Percentiles rank a stretch among this genome's conserved stretches.
phyloP scores from a whole-genome alignment of 2,329 filamentous ascomycete species.

The Aspergillus spinulosporus region DNA sequence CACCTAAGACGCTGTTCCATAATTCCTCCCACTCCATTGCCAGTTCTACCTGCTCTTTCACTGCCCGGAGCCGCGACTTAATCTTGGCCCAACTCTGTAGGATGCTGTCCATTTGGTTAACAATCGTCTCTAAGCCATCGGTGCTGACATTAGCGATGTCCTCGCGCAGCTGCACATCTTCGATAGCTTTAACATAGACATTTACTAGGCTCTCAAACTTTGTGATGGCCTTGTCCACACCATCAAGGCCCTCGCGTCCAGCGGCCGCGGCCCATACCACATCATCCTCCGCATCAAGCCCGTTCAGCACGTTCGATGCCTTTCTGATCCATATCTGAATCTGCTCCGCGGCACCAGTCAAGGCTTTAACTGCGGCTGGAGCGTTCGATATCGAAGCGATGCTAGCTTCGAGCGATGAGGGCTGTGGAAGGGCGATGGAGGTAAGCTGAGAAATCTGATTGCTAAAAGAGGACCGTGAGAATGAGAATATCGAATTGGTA shows the following conservation, averaged over 20 bases:
- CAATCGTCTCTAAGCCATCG: slow-evolving; percentile 71
- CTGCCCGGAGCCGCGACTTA: slow-evolving; percentile 70
- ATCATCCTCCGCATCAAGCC: slow-evolving; percentile 91
- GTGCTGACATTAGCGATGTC: slow-evolving; percentile 73
- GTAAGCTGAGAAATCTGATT: slow-evolving; percentile 92
- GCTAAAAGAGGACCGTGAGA: slow-evolving; percentile 88
- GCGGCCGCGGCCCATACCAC: slow-evolving; percentile 94
- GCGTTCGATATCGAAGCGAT: slow-evolving; percentile 84
- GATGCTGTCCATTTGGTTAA: slow-evolving; percentile 86
- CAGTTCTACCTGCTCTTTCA: slow-evolving; percentile 89
- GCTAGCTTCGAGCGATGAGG: slow-evolving; percentile 76
- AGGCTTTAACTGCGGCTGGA: slow-evolving; percentile 75
- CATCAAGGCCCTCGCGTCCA: slow-evolving; percentile 58
- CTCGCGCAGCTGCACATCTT: slow-evolving; percentile 75
- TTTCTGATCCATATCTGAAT: slow-evolving; percentile 94
- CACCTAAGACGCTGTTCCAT: slow-evolving; percentile 89
- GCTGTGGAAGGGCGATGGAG: slow-evolving; percentile 83
- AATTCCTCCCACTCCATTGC: slow-evolving; percentile 99
- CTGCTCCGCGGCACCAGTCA: slow-evolving; percentile 85
- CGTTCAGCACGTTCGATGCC: slow-evolving; percentile 82
- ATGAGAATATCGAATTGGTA: slow-evolving; percentile 86
- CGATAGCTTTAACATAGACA: slow-evolving; percentile 91
- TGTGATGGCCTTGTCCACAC: slow-evolving; percentile 68
- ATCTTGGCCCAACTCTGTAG: slow-evolving; percentile 82
- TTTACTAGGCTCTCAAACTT: slow-evolving; percentile 88